These are phyloP conservation scores for Calophaca sinica DNA, from an alignment of 306 rosid genomes.

Conservation along the genomic window DNA sequence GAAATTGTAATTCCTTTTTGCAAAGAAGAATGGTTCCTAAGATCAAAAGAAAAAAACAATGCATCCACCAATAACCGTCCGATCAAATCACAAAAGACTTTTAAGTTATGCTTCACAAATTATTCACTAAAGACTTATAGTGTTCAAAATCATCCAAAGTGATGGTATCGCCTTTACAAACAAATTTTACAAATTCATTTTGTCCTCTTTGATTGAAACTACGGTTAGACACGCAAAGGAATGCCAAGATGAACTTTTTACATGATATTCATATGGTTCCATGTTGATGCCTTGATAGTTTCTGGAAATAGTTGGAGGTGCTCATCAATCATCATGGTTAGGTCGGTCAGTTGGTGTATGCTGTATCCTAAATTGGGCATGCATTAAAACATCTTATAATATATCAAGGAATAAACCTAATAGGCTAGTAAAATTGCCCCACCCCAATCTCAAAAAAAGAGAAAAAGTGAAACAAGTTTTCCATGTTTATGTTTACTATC, in stretches of 20 bases:
- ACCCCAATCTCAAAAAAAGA: background rate
- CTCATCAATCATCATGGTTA: background rate
- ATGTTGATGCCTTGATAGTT: background rate
- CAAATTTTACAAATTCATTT: too few relatives aligned
- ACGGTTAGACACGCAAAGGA: background rate
- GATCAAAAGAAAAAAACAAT: background rate
- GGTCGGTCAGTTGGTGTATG: too few relatives aligned
- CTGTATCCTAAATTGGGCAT: background rate
- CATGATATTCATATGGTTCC: background rate
- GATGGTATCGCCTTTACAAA: background rate
- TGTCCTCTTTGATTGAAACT: background rate
- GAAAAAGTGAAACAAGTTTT: too few relatives aligned
- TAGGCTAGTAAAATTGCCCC: background rate
- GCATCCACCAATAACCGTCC: background rate
- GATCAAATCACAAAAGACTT: background rate
- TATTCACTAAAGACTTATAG: background rate
- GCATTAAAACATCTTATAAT: background rate
- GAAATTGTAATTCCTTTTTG: background rate
- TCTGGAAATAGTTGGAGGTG: background rate
- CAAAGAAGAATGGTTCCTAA: background rate
- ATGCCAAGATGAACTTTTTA: background rate
- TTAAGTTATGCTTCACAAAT: background rate
- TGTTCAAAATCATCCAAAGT: background rate
- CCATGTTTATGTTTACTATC: too few relatives aligned
- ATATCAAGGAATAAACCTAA: background rate